Base-by-base conservation (phyloP, 2,329 filamentous ascomycete species). In the Ophiostoma triangulosporum region DNA sequence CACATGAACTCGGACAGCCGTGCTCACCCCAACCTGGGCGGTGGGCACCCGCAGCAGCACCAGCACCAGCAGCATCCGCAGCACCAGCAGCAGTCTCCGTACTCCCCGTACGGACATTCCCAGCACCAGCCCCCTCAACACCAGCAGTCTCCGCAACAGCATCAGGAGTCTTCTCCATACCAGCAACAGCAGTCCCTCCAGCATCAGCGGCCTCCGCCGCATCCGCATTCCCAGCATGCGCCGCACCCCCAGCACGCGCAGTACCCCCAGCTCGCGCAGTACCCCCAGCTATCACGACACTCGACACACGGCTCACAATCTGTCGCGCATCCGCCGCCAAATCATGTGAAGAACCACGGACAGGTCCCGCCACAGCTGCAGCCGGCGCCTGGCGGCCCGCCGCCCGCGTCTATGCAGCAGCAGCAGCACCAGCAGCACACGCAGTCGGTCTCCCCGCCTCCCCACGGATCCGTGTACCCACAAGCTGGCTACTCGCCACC, bases 151-250 rank as follows among this genome's bases (percentile, higher is more conserved):
- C n/a, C n/a, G 24, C 51, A 40, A 14, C 45, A 27, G 57, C 72
- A 48, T 26, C 53, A 35, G 3, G 48, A 33, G 9, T 27, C 29
- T 3, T 26, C 24, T 22, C 53, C 27, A 38, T 70, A 73, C 68
- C 62, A 78, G 72, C 67, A 76, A 78, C 51, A 70, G 65, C 64
- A 69, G 70, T 17, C 50, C 5, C n/a, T n/a, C n/a, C n/a, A n/a
- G n/a, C n/a, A n/a, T n/a, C n/a, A n/a, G n/a, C n/a, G n/a, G n/a
- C n/a, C n/a, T n/a, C n/a, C n/a, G n/a, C n/a, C n/a, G n/a, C n/a
- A n/a, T n/a, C n/a, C n/a, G n/a, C 51, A 35, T 11, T 31, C 38
- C 6, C 43, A 40, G 17, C 36, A 40, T 15, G 36, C 32, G n/a
- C 26, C 24, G 6, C 66, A 64, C 33, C 65, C 70, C 55, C 67